phyloP scores from a whole-genome alignment of 169 alveolate genomes.

The Cryptosporidium sp. region DNA sequence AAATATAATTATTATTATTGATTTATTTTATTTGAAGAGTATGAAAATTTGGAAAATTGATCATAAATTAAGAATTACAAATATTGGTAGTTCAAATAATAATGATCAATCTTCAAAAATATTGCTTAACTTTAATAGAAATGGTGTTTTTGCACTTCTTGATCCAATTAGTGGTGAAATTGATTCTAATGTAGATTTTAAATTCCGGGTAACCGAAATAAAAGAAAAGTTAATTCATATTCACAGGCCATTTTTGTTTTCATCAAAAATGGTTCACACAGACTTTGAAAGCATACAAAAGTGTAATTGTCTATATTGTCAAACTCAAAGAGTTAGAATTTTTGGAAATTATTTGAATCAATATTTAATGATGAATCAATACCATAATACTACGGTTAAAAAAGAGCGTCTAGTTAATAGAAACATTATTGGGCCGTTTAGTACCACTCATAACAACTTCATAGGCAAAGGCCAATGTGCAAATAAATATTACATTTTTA shows the following conservation, averaged over 20 bases:
- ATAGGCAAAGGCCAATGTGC: too few species aligned
- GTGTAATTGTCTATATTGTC: constrained; percentile 29
- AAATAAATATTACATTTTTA: constrained; percentile 24
- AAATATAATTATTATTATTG: constrained; percentile 6
- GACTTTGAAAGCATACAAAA: not conserved
- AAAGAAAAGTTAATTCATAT: constrained; percentile 3
- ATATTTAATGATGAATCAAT: not conserved
- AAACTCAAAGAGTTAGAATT: constrained; percentile 19
- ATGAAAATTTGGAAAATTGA: constrained; percentile 32
- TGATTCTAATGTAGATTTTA: not conserved
- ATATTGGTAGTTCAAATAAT: not conserved
- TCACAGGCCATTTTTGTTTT: not conserved
- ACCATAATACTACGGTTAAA: not conserved
- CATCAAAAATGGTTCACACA: constrained; percentile 1
- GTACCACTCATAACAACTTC: not conserved
- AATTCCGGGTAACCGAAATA: constrained; percentile 15
- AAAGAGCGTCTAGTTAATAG: not conserved
- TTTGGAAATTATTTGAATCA: constrained; percentile 40
- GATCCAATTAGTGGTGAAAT: constrained; percentile 43
- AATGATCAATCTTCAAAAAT: not conserved
- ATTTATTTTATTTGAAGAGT: constrained; percentile 18
- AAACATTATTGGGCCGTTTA: constrained; percentile 32
- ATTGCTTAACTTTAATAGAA: constrained; percentile 6
- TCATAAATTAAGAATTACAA: constrained; percentile 15
- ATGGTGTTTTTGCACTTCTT: constrained; percentile 10